Evolutionary conservation across 2,329 filamentous ascomycete genomes (phyloP), one percentile per base, ranked within the genome.

Genomic region (Sporothrix inflata): DNA sequence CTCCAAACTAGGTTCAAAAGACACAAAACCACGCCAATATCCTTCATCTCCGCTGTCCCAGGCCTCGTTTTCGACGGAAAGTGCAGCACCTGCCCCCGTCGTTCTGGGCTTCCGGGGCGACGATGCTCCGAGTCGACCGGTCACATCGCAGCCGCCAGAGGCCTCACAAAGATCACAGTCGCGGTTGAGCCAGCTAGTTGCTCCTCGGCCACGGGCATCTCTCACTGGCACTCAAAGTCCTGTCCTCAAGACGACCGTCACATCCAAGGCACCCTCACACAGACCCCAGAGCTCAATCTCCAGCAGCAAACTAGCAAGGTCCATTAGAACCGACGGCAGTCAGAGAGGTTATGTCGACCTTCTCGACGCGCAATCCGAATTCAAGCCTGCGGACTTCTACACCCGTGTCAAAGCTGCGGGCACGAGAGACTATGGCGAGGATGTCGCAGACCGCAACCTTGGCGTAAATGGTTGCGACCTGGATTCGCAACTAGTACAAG

Each of bases 371-470:
- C 85, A 88, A 73, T 86, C 86, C 0, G 84, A 82, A 34, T 81
- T 89, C 51, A 84, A 78, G 38, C 83, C 84, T 0, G 79, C 82
- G 1, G 82, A 87, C 73, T 88, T 89, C 74, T 80, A 80, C 65
- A 80, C 81, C 11, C 82, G 87, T 19, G 76, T 89, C 2, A 78
- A 83, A 71, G 87, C 87, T 0, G 77, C 85, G 0, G 88, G 87
- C 1, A 80, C 82, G 0, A 82, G 84, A 57, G 84, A 87, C 67
- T 90, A 88, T 75, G 89, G 86, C n/a, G 90, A 91, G 77, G 89
- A 90, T 77, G 88, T 91, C 1, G 89, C 88, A 1, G 88, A 90
- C 74, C 83, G 89, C 45, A 91, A 91, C 74, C 81, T 88, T 61
- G 79, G 78, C 4, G 77, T 81, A 30, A 85, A 69, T 60, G 76